Evolutionary conservation across 1,284 basidiomycete genomes (phyloP).

Genomic region (Tilletia walkeri): DNA sequence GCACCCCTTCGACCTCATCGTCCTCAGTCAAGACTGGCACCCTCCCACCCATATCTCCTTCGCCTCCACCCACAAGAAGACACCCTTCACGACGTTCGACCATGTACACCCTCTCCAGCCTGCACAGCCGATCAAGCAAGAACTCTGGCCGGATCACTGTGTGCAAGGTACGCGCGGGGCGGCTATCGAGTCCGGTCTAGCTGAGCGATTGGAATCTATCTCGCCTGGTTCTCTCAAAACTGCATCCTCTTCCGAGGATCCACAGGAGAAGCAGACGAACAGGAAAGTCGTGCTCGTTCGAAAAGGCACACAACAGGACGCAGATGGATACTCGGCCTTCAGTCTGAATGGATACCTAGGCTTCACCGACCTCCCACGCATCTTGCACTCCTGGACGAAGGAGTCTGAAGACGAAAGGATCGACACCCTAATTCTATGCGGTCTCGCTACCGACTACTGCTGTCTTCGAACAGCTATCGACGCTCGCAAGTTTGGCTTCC

Average conservation of each 20-base stretch:
- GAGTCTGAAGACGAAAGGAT: constrained; percentile 51
- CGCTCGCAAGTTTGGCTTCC: constrained; percentile 59
- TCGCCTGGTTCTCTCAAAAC: neutral
- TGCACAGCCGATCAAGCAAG: constrained; percentile 57
- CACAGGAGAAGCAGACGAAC: neutral
- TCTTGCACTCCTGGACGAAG: neutral
- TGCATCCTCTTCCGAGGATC: neutral
- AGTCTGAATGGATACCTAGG: constrained; percentile 9
- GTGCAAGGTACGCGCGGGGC: constrained; percentile 58
- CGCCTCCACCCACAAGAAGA: constrained; percentile 63
- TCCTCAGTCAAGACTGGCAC: constrained; percentile 59
- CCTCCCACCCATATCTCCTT: constrained; percentile 67
- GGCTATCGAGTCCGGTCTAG: constrained; percentile 58
- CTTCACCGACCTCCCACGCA: constrained; percentile 18
- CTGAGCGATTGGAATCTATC: constrained; percentile 44
- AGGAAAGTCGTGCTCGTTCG: constrained; percentile 12
- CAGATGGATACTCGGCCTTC: constrained; percentile 65
- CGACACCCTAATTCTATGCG: constrained; percentile 62
- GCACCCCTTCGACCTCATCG: constrained; percentile 21
- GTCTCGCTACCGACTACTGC: constrained; percentile 68
- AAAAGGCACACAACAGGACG: constrained; percentile 52
- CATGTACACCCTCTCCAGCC: constrained; percentile 47
- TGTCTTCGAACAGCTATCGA: constrained; percentile 60
- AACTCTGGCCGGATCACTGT: constrained; percentile 68
- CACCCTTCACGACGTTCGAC: constrained; percentile 53